Evolutionary conservation across 345 rosid species (phyloP).

Genomic region (Rhizophora apiculata): DNA sequence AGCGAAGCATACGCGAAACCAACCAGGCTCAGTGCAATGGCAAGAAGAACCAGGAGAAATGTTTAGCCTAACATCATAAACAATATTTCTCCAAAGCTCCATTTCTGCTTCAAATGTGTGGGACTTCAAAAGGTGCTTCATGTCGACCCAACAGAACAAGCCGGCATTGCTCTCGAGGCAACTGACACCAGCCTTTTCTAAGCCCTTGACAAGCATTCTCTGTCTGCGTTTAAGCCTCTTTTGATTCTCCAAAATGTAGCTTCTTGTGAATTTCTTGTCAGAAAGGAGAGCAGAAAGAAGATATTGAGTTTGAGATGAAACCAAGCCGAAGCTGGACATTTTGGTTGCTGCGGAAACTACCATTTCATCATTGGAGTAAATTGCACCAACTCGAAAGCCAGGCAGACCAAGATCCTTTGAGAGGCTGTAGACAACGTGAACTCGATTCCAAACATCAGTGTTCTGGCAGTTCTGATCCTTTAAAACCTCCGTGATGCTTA

Average conservation of each 20-base stretch:
- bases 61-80: conserved; percentile 70
- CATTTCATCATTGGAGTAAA: conserved; percentile 63
- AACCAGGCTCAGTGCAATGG: conserved; percentile 78
- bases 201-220: conserved; percentile 51
- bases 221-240: conserved; percentile 52
- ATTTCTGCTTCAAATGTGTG: conserved; percentile 75
- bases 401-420: conserved; percentile 81
- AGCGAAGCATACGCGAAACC: conserved; percentile 88
- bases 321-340: conserved; percentile 84
- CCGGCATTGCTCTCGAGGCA: conserved; percentile 66
- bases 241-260: conserved; percentile 53
- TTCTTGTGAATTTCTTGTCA: conserved; percentile 63
- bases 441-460: conserved; percentile 46
- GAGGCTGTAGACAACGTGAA: conserved; percentile 69
- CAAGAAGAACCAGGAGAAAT: conserved; percentile 79
- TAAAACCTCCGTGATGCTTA: conserved; percentile 64
- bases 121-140: conserved; percentile 64
- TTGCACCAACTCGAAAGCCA: conserved; percentile 80
- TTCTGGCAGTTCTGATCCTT: conserved; percentile 46
- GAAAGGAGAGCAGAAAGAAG: conserved; percentile 66
- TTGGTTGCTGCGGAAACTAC: conserved; percentile 71
- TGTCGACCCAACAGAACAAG: conserved; percentile 79
- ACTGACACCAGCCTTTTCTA: conserved; percentile 55
- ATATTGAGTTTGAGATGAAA: conserved; percentile 81
- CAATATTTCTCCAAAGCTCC: conserved; percentile 71